phyloP scores from a whole-genome alignment of 805 yeast genomes.

The Wickerhamiella siamensis region DNA sequence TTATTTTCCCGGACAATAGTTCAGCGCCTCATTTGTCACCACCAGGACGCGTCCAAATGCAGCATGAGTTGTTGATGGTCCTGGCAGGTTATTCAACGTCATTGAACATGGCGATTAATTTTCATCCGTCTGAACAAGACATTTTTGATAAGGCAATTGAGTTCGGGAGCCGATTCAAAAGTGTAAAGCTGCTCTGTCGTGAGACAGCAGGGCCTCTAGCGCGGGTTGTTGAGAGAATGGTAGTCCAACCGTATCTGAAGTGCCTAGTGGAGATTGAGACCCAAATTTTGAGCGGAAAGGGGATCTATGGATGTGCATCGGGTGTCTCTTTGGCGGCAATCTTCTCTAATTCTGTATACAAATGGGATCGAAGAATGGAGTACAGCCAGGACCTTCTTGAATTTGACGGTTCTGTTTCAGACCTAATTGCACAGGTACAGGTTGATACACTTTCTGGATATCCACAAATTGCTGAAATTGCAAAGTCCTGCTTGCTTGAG shows the following conservation, averaged over 20 bases:
- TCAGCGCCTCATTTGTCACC: no score
- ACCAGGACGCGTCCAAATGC: no score
- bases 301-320: constrained; percentile 11
- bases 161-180: constrained; percentile 12
- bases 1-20: no score
- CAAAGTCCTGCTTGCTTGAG: constrained; percentile 2
- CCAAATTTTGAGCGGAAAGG: constrained; percentile 9
- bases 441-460: background rate
- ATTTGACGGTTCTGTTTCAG: constrained; percentile 4
- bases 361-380: constrained; percentile 13
- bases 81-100: constrained; percentile 15
- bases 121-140: constrained; percentile 14
- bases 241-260: constrained; percentile 7
- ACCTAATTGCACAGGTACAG: background rate
- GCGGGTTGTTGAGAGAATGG: background rate
- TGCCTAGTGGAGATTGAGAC: constrained; percentile 11
- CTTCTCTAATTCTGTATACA: constrained; percentile 9
- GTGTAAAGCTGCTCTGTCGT: constrained; percentile 2
- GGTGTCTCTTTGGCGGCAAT: constrained; percentile 11
- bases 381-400: constrained; percentile 10
- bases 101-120: constrained; percentile 3
- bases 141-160: constrained; percentile 9
- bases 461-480: constrained; percentile 1
- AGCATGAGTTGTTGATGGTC: constrained; percentile 17
- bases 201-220: background rate